Conservation (phyloP, 2,329 filamentous ascomycete species). For the Penicillium capsulatum region DNA sequence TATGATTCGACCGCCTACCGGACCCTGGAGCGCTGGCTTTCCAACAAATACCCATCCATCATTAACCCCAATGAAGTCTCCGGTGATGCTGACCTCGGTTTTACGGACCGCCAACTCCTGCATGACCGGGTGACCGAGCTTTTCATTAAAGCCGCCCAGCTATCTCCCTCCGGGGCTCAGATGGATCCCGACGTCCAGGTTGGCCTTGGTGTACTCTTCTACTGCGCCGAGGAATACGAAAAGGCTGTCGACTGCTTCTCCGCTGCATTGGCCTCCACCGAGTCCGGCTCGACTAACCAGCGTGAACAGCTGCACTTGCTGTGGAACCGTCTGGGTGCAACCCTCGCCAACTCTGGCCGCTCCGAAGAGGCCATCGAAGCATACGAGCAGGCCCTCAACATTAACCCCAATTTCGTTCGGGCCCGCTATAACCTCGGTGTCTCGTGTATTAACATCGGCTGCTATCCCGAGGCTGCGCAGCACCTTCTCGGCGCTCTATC, state of each 20-base stretch:
- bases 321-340: slow-evolving; percentile 95
- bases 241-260: slow-evolving; percentile 99
- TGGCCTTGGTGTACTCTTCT: slow-evolving; percentile 92
- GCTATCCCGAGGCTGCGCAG: slow-evolving; percentile 85
- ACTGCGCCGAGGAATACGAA: slow-evolving; percentile 94
- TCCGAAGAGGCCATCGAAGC: slow-evolving; percentile 95
- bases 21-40: slow-evolving; percentile 92
- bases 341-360: slow-evolving; percentile 88
- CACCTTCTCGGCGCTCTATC: slow-evolving; percentile 86
- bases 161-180: slow-evolving; percentile 84
- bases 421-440: slow-evolving; percentile 96
- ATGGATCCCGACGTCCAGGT: slow-evolving; percentile 99
- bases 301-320: slow-evolving; percentile 84
- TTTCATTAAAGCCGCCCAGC: slow-evolving; percentile 87
- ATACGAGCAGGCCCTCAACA: slow-evolving; percentile 84
- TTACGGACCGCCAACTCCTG: slow-evolving; percentile 84
- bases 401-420: slow-evolving; percentile 94
- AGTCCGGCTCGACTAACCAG: slow-evolving; percentile 78
- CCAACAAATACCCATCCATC: slow-evolving; percentile 86
- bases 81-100: slow-evolving; percentile 76
- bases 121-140: slow-evolving; percentile 86
- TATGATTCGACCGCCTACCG: slow-evolving; percentile 97
- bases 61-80: slow-evolving; percentile 69
- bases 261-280: slow-evolving; percentile 78
- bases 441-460: slow-evolving; percentile 95